Evolutionary conservation across 768 basidiomycete species (phyloP).

Genomic region (Xanthoconium stramineum): DNA sequence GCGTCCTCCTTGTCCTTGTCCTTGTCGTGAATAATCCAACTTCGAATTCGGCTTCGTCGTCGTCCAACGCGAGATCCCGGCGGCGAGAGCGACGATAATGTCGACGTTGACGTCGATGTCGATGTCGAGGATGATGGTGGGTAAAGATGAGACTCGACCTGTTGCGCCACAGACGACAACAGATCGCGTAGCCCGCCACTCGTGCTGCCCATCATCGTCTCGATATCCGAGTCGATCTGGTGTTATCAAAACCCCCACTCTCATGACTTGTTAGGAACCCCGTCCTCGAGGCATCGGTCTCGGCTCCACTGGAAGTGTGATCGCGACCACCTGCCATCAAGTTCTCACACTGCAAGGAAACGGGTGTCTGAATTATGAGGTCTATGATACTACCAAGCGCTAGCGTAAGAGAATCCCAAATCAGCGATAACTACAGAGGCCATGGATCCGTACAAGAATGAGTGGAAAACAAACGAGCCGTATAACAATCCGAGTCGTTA

Average conservation of each 20-base stretch:
- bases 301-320: too few species aligned
- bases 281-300: too few species aligned
- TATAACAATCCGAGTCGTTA: neutral
- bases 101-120: neutral
- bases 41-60: constrained; percentile 15
- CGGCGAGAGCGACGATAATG: neutral
- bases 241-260: too few species aligned
- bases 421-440: neutral
- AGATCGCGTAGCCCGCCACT: constrained; percentile 14
- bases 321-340: neutral
- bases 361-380: constrained; percentile 3
- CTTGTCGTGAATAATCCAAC: constrained; percentile 10
- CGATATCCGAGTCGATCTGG: too few species aligned
- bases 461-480: neutral
- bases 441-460: neutral
- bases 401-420: constrained; percentile 1
- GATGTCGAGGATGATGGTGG: neutral
- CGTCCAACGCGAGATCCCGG: constrained; percentile 1
- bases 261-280: too few species aligned
- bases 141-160: constrained; percentile 23
- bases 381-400: constrained; percentile 7
- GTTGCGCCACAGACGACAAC: constrained; percentile 23
- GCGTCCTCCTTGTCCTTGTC: constrained; percentile 1
- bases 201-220: neutral
- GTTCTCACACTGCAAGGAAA: neutral